Percentiles rank a stretch among this genome's conserved stretches.
Conservation (phyloP, 257 asterid genomes). For the Solanum pinnatisectum region DNA sequence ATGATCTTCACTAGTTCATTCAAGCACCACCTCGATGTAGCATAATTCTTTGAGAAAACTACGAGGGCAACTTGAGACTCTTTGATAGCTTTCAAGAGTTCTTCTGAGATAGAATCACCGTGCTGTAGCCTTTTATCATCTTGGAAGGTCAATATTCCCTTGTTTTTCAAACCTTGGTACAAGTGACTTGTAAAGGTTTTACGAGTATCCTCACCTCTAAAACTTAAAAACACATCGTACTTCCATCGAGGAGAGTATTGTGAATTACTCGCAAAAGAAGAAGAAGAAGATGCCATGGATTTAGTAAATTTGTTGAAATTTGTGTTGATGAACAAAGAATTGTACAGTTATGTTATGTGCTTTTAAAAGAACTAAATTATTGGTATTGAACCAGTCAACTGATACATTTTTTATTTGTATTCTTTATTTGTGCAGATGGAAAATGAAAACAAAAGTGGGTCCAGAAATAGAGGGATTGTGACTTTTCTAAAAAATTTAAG, state of each 20-base stretch:
- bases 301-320: neutral
- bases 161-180: neutral
- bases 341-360: neutral
- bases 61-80: neutral
- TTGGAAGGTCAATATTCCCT: neutral
- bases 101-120: neutral
- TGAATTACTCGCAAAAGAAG: neutral
- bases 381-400: neutral
- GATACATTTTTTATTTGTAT: too few relatives aligned
- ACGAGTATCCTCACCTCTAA: neutral
- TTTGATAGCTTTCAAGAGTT: neutral
- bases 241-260: neutral
- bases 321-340: neutral
- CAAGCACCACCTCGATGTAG: neutral
- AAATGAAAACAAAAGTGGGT: neutral
- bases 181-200: neutral
- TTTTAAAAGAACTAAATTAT: neutral
- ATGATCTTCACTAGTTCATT: neutral
- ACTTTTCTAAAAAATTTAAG: too few relatives aligned
- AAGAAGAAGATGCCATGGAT: neutral
- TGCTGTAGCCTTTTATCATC: neutral
- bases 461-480: too few relatives aligned
- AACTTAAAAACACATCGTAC: neutral
- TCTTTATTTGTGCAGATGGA: neutral
- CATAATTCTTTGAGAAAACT: neutral